A percentile compares a stretch with the other conserved stretches of the same genome.
Conservation (phyloP, 2,329 filamentous ascomycete genomes). For the Fusarium globosum region DNA sequence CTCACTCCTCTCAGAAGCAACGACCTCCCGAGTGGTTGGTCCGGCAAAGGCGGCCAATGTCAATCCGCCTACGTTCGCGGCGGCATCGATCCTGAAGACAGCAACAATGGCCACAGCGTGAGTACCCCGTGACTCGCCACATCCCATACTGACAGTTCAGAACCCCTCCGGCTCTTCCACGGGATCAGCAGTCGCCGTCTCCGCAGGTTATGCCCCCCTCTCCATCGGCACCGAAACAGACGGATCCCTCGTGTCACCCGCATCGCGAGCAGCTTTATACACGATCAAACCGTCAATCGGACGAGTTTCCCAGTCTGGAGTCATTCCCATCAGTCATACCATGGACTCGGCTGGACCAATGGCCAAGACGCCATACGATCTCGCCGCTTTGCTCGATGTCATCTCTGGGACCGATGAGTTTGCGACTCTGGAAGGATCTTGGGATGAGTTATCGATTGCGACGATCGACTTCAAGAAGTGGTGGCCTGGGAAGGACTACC, state of each 20-base stretch:
- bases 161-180: constrained; percentile 48
- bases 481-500: not conserved
- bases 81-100: constrained; percentile 24
- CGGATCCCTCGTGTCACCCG: constrained; percentile 45
- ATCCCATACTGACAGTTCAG: constrained; percentile 7
- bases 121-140: accelerated
- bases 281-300: constrained; percentile 42
- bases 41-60: not conserved
- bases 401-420: not conserved
- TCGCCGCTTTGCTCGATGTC: not conserved
- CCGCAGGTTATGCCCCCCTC: constrained; percentile 47
- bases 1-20: constrained; percentile 25
- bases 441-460: not conserved
- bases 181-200: constrained; percentile 49
- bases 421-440: not conserved
- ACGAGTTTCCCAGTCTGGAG: not conserved
- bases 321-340: not conserved
- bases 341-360: not conserved
- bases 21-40: not conserved
- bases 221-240: constrained; percentile 50
- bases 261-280: constrained; percentile 40
- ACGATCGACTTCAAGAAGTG: not conserved
- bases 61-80: constrained; percentile 43
- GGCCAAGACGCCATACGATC: not conserved
- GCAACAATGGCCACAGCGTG: not conserved